Evolutionary conservation across 2,329 filamentous ascomycete species (phyloP), one percentile per base, ranked within the genome.

Genomic region (Penicillium brasilianum): DNA sequence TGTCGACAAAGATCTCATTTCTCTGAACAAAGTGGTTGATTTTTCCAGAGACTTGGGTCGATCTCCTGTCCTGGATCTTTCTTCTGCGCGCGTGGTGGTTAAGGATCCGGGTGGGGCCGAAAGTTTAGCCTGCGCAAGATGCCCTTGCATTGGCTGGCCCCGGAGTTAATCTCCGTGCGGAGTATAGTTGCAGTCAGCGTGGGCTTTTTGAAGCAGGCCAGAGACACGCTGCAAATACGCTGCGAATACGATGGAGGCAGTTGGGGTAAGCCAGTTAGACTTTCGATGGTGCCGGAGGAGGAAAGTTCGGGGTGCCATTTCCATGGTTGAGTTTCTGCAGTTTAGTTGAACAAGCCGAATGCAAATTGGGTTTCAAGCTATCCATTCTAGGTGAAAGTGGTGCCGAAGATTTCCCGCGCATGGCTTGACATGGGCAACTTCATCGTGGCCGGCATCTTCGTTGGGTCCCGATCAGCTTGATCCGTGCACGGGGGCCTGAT

Each of bases 311-410:
- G 14, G 43, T 3, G 43, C 13, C 11, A 7, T 18, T 32, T 49
- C 56, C 56, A 51, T 37, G 56, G 62, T 61, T 61, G 22, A 25
- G 25, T 30, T 57, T 59, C 59, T 61, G 52, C 56, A 64, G 46
- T 28, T 14, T 28, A 28, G n/a, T 36, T 34, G 14, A 11, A 37
- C 37, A 28, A 30, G 28, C 55, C 34, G 32, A 52, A 50, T 41
- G 20, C 55, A 43, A 49, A 52, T 1, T 14, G n/a, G 32, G 50
- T 52, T 52, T 52, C 50, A 52, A 18, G 16, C 6, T 32, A 22
- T 37, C 50, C 18, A 16, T 37, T 37, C 22, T n/a, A 11, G 49
- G 5, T n/a, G 39, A n/a, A n/a, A n/a, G 8, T 52, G 18, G 4
- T 18, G 20, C 50, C 50, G 50, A 52, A 22, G 18, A 52, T 52